Conservation (phyloP, 352 stramenopile genomes). For the Globisporangium parvum region DNA sequence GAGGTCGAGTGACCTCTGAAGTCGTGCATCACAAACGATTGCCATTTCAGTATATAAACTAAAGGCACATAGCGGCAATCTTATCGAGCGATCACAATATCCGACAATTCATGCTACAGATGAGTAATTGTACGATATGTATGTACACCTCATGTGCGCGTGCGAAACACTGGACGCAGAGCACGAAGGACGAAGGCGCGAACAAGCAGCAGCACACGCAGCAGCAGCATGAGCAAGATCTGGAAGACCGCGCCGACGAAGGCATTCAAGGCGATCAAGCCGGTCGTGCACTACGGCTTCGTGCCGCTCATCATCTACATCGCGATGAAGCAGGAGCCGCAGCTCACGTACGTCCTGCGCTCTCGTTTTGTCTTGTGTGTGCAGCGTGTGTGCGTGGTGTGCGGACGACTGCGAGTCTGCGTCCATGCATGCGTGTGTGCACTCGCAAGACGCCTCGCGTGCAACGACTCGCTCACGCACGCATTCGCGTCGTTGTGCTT, state of each 20-base stretch:
- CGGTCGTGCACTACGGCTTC: conserved; percentile 78
- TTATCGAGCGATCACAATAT: no score
- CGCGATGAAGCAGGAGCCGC: conserved; percentile 68
- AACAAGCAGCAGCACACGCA: neutral
- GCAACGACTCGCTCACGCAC: neutral
- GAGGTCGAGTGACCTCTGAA: no score
- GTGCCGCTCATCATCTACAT: conserved; percentile 79
- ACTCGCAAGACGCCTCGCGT: neutral
- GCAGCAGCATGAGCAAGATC: conserved; percentile 38
- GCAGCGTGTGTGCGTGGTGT: no score
- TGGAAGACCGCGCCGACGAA: conserved; percentile 76
- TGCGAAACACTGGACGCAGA: conserved; percentile 8
- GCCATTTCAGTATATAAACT: no score
- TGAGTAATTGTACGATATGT: no score
- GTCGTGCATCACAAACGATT: no score
- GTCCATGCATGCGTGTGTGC: neutral
- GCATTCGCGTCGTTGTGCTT: neutral
- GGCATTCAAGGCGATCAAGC: conserved; percentile 79
- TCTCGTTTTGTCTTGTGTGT: neutral
- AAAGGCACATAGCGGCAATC: no score
- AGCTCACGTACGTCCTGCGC: conserved; percentile 48
- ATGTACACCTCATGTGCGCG: no score
- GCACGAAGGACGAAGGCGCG: no score
- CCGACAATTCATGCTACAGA: no score
- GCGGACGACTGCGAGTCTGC: no score